Conservation (phyloP, 257 asterid genomes). For the Nicotiana otophora region DNA sequence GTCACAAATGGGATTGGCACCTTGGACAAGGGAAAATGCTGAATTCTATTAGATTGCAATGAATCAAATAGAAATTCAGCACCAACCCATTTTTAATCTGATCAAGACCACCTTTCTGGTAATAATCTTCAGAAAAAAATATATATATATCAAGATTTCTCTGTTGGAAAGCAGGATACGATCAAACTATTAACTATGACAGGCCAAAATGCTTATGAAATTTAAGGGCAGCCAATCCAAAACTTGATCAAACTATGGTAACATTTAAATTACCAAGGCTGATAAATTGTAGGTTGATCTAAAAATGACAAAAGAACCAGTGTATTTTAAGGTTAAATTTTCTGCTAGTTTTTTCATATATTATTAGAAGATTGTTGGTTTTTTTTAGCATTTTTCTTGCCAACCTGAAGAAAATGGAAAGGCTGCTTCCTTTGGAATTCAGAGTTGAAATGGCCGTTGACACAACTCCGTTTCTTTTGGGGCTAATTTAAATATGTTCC, state of each 20-base stretch:
- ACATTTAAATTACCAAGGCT: neutral
- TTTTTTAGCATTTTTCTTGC: neutral
- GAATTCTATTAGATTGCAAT: conserved; percentile 29
- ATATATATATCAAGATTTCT: neutral
- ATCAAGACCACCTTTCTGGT: neutral
- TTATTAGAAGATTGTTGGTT: conserved; percentile 1
- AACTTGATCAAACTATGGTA: neutral
- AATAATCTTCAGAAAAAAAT: neutral
- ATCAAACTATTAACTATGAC: neutral
- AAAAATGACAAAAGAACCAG: neutral
- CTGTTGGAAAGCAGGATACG: neutral
- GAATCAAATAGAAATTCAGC: conserved; percentile 37
- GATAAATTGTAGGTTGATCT: neutral
- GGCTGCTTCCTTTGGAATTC: conserved; percentile 13
- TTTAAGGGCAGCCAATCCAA: neutral
- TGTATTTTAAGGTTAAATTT: neutral
- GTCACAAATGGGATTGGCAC: neutral
- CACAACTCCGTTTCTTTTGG: conserved; percentile 35
- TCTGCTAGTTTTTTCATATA: neutral
- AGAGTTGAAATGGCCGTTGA: conserved; percentile 27
- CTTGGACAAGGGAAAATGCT: conserved; percentile 16
- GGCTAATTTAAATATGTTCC: conserved; percentile 8
- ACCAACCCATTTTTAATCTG: neutral
- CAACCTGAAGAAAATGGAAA: conserved; percentile 30
- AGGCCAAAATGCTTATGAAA: neutral